Evolutionary conservation across 208 protist genomes (phyloP), one percentile per base, ranked within the genome.

Genomic region (Angomonas ambiguus): DNA sequence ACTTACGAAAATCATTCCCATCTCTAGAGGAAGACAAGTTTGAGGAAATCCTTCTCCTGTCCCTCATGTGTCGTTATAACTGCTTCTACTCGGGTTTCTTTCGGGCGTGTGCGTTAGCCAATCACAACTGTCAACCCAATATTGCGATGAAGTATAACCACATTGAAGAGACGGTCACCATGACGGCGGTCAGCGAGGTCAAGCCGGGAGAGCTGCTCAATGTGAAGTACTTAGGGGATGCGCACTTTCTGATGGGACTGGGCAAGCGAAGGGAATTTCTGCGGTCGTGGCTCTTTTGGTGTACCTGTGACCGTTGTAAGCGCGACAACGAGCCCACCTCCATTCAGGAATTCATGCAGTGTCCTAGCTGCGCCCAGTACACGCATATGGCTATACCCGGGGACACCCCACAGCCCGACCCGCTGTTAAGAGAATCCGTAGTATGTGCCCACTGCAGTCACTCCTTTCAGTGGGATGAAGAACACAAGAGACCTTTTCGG

Each of bases 61-160:
- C 86, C 25, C 72, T 92, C 18, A 91, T 90, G 77, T 95, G 88
- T 65, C 85, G 85, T 25, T 95, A 85, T 70, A 95, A 95, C 75
- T 91, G 88, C 65, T 95, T 95, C 57, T 75, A 91, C 72, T 77
- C 81, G 30, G 88, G 88, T 35, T 92, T 95, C 75, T 95, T 95
- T 62, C 83, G 88, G 59, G 76, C 80, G 2, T 95, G 88, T 45
- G 88, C 88, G 35, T 66, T 95, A 60, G 83, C 85, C 18, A 95
- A 95, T 68, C 88, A 95, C 79, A 92, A 84, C 72, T 95, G 88
- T 67, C 61, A 70, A 41, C 82, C 88, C 30, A 95, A 95, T 76
- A 84, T 88, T n/a, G 88, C 88, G 27, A 95, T 95, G 85, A 95
- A 95, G 76, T 91, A 85, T 62, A 83, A 71, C 67, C 63, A 58